A percentile compares a stretch with the other conserved stretches of the same genome.
Evolutionary conservation across 129 eudicot genomes (phyloP).

Genomic region (Ambrosia artemisiifolia): DNA sequence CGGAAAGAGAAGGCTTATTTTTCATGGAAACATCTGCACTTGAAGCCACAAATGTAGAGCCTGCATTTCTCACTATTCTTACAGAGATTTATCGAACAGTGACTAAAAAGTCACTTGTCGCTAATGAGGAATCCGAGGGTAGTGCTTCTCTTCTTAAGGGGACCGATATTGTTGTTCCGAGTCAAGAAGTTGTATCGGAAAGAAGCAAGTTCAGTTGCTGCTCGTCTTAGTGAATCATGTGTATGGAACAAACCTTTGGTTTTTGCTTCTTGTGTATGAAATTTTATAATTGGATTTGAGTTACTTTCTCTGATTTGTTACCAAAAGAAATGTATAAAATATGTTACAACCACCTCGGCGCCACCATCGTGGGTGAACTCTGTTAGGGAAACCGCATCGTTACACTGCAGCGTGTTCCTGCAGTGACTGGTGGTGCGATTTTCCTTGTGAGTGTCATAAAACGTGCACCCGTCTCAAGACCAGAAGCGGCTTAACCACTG

Average conservation of each 20-base stretch:
- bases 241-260: not conserved
- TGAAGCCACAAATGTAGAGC: slow-evolving; percentile 77
- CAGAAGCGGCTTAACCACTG: slow-evolving; percentile 63
- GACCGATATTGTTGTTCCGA: slow-evolving; percentile 57
- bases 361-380: slow-evolving; percentile 44
- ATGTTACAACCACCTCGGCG: not conserved
- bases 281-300: not conserved
- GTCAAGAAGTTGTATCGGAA: slow-evolving; percentile 45
- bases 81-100: slow-evolving; percentile 72
- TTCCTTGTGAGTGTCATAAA: slow-evolving; percentile 34
- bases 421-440: slow-evolving; percentile 49
- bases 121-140: slow-evolving; percentile 73
- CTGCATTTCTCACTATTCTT: slow-evolving; percentile 58
- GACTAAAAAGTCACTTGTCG: slow-evolving; percentile 68
- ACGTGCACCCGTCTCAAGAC: slow-evolving; percentile 45
- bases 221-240: slow-evolving; percentile 37
- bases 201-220: slow-evolving; percentile 58
- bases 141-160: slow-evolving; percentile 66
- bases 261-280: not conserved
- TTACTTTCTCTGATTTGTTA: not conserved
- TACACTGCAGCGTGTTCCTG: slow-evolving; percentile 35
- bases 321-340: not conserved
- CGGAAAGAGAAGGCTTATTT: slow-evolving; percentile 71
- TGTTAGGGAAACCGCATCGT: slow-evolving; percentile 39
- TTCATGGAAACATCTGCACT: slow-evolving; percentile 95